Percentiles rank a stretch among this genome's conserved stretches.
These are phyloP conservation scores for Fraxinus platypoda DNA, from an alignment of 305 asterid genomes.

Conservation along the genomic window DNA sequence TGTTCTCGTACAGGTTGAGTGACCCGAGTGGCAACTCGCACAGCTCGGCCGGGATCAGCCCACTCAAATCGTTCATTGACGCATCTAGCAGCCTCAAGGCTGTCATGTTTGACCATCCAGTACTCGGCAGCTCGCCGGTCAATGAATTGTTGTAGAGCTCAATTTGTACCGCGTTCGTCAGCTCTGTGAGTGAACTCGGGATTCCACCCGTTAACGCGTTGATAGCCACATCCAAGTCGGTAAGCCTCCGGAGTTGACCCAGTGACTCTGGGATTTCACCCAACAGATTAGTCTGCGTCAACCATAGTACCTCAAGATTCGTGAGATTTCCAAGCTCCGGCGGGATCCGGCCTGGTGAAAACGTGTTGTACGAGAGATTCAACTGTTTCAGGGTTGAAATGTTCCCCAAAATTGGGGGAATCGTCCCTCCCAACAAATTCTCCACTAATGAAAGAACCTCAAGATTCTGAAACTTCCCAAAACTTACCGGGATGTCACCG, in stretches of 20 bases:
- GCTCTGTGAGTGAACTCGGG: constrained; percentile 66
- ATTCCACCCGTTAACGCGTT: constrained; percentile 61
- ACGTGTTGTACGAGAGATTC: constrained; percentile 83
- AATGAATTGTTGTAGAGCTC: constrained; percentile 91
- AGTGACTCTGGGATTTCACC: constrained; percentile 81
- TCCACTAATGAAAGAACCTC: constrained; percentile 79
- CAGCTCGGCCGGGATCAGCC: constrained; percentile 70
- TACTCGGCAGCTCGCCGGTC: constrained; percentile 64
- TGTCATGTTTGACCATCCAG: constrained; percentile 85
- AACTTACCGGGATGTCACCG: constrained; percentile 68
- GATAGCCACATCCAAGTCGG: constrained; percentile 75
- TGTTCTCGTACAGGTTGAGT: constrained; percentile 76
- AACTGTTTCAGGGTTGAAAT: constrained; percentile 71
- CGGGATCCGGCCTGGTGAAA: constrained; percentile 76
- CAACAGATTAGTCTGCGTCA: constrained; percentile 61
- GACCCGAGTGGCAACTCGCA: constrained; percentile 87
- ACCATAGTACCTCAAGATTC: constrained; percentile 84
- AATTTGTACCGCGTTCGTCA: constrained; percentile 64
- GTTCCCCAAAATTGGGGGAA: constrained; percentile 72
- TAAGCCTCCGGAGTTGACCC: constrained; percentile 58
- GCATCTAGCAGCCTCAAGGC: constrained; percentile 72
- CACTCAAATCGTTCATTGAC: constrained; percentile 78
- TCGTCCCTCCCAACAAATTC: constrained; percentile 65
- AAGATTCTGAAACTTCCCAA: constrained; percentile 63
- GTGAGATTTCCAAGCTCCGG: constrained; percentile 74